Evolutionary conservation across 208 protist species (phyloP).

Genomic region (Trypanosoma vivax): DNA sequence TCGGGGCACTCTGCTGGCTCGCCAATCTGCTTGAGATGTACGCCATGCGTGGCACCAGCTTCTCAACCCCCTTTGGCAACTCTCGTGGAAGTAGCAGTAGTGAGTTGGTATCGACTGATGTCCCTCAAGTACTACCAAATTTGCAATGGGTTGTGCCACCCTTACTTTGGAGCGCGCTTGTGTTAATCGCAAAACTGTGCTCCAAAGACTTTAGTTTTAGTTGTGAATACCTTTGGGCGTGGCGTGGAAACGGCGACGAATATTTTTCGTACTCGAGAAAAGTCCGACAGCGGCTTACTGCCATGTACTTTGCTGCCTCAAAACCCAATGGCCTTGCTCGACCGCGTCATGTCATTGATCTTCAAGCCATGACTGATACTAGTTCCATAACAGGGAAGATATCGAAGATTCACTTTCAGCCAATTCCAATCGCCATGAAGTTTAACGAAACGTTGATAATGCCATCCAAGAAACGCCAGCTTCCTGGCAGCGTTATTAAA

Average conservation of each 20-base stretch:
- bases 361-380: conserved; percentile 46
- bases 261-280: conserved; percentile 41
- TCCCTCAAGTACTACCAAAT: conserved; percentile 36
- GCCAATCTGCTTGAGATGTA: conserved; percentile 2
- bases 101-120: not conserved
- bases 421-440: conserved; percentile 33
- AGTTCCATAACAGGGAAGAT: conserved; percentile 19
- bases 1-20: conserved; percentile 10
- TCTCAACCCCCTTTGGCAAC: conserved; percentile 13
- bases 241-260: conserved; percentile 48
- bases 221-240: conserved; percentile 71
- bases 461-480: not conserved
- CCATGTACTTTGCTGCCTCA: conserved; percentile 35
- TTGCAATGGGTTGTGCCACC: conserved; percentile 67
- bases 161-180: conserved; percentile 52
- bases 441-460: conserved; percentile 11
- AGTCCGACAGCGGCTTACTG: conserved; percentile 36
- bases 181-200: conserved; percentile 50
- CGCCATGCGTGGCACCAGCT: conserved; percentile 5
- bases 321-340: conserved; percentile 20
- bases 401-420: conserved; percentile 68
- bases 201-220: conserved; percentile 27
- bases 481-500: not conserved
- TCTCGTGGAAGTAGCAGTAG: not conserved
- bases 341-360: conserved; percentile 26